Conservation (phyloP, 1,284 basidiomycete species). For the Marasmius tenuissimus region DNA sequence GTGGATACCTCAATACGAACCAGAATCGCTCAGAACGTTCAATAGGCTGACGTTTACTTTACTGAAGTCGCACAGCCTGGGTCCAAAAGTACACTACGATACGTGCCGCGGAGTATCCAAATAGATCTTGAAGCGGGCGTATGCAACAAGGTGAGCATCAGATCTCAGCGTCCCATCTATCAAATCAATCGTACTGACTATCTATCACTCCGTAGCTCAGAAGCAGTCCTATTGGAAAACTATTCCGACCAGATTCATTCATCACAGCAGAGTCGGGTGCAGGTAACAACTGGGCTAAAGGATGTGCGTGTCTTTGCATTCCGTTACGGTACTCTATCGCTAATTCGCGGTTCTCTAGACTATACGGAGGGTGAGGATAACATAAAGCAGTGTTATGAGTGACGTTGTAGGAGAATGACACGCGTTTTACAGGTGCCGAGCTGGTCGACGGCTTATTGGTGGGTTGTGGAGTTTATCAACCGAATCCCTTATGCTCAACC, state of each 20-base stretch:
- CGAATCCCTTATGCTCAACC: background rate
- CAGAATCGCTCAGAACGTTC: background rate
- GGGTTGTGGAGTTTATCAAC: slow-evolving; percentile 15
- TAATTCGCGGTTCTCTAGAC: slow-evolving; percentile 41
- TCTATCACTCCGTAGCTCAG: slow-evolving; percentile 47
- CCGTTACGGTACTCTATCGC: background rate
- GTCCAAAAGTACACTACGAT: slow-evolving; percentile 52
- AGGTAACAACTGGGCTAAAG: slow-evolving; percentile 94
- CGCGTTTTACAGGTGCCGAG: slow-evolving; percentile 69
- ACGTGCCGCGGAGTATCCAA: slow-evolving; percentile 92
- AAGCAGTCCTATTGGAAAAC: slow-evolving; percentile 64
- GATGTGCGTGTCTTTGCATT: slow-evolving; percentile 54
- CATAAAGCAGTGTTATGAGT: background rate
- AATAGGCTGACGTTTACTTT: slow-evolving; percentile 74
- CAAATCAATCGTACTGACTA: background rate
- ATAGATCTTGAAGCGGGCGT: slow-evolving; percentile 93
- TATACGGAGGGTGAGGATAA: slow-evolving; percentile 76
- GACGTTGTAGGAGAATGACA: slow-evolving; percentile 1
- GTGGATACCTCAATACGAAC: background rate
- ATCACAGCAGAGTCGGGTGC: slow-evolving; percentile 75
- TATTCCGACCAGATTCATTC: slow-evolving; percentile 92
- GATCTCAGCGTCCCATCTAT: background rate
- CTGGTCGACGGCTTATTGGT: slow-evolving; percentile 84
- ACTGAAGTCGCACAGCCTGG: slow-evolving; percentile 49
- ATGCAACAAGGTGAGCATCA: slow-evolving; percentile 65